Evolutionary conservation across 1,139 yeast genomes (phyloP).

Genomic region (Sugiyamaella xylanicola): DNA sequence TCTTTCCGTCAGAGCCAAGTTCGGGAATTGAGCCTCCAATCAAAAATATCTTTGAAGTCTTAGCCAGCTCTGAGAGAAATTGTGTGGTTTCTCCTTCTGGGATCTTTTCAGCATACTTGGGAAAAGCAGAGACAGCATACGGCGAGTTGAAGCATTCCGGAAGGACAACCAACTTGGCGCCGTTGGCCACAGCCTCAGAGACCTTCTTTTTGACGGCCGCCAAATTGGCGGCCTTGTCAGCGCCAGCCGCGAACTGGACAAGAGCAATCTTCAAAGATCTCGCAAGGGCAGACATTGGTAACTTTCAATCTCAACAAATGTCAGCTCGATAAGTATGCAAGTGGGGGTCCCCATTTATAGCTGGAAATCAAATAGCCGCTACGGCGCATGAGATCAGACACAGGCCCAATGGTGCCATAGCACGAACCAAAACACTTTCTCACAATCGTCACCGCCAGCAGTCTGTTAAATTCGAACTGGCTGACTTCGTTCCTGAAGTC

Average conservation of each 20-base stretch:
- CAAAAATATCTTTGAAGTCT: constrained; percentile 58
- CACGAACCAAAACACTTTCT: too few relatives aligned
- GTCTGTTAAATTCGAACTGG: too few relatives aligned
- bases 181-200: constrained; percentile 53
- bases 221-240: constrained; percentile 66
- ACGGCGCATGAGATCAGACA: neutral
- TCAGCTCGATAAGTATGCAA: neutral
- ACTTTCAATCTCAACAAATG: neutral
- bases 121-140: constrained; percentile 82
- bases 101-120: constrained; percentile 74
- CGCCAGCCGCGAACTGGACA: constrained; percentile 74
- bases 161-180: constrained; percentile 58
- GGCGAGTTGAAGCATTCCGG: constrained; percentile 98
- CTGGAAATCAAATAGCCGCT: neutral
- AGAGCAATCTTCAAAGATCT: constrained; percentile 63
- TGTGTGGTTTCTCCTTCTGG: constrained; percentile 71
- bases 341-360: neutral
- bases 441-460: too few relatives aligned
- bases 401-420: neutral
- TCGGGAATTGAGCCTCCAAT: constrained; percentile 96
- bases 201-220: constrained; percentile 57
- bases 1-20: constrained; percentile 54
- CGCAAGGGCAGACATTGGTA: constrained; percentile 28
- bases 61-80: constrained; percentile 65
- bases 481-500: too few relatives aligned